Evolutionary conservation across 805 yeast species (phyloP).

Genomic region (Metschnikowia reukaufii): DNA sequence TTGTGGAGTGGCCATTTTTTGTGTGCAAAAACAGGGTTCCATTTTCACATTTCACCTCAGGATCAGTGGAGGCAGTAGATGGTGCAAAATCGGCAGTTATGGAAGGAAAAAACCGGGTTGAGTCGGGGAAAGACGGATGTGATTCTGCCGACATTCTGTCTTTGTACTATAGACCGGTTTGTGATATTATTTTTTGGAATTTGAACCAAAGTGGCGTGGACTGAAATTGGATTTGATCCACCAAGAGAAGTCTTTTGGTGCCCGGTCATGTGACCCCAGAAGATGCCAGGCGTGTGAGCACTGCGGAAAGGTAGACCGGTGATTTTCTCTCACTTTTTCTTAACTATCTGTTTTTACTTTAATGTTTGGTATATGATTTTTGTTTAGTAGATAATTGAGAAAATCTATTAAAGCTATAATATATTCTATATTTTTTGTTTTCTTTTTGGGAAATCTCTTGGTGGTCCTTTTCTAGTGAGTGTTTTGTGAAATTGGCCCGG

Average conservation of each 20-base stretch:
- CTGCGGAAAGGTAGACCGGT: not conserved
- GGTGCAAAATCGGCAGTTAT: not conserved
- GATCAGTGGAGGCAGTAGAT: not conserved
- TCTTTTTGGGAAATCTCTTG: too few relatives aligned
- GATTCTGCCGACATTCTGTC: not conserved
- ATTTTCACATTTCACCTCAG: not conserved
- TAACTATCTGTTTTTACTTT: not conserved
- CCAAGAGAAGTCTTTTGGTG: not conserved
- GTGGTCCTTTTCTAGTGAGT: too few relatives aligned
- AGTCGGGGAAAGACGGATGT: slow-evolving; percentile 2
- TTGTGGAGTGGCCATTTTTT: not conserved
- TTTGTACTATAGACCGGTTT: not conserved
- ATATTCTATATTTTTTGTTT: too few relatives aligned
- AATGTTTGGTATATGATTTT: not conserved
- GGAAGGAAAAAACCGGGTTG: slow-evolving; percentile 10
- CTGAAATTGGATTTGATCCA: not conserved
- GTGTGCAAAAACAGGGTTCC: not conserved
- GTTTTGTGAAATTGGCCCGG: too few relatives aligned
- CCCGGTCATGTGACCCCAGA: not conserved
- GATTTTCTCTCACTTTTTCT: not conserved
- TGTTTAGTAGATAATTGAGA: too few relatives aligned
- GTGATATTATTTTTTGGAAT: not conserved
- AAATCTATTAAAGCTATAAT: too few relatives aligned
- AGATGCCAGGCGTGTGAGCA: not conserved
- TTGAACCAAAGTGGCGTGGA: not conserved